Evolutionary conservation across 2,329 filamentous ascomycete species (phyloP).

Genomic region (Aspergillus pseudotamarii): DNA sequence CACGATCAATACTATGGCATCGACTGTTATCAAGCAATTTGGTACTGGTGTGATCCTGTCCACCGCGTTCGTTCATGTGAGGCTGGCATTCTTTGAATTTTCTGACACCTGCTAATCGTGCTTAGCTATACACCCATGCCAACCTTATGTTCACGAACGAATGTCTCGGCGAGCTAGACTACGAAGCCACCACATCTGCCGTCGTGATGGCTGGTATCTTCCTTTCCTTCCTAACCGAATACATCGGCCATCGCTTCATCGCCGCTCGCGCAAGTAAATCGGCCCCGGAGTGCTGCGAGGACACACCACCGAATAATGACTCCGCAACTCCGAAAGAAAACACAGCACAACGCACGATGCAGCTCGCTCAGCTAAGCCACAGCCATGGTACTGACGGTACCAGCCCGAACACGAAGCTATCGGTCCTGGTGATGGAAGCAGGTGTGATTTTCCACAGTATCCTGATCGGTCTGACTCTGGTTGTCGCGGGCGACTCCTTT

Average conservation of each 20-base stretch:
- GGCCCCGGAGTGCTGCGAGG: background rate
- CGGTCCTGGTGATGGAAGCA: conserved; percentile 70
- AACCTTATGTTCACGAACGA: conserved; percentile 71
- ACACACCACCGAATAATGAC: background rate
- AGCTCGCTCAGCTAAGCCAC: conserved; percentile 35
- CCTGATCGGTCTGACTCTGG: conserved; percentile 54
- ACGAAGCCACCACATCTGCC: conserved; percentile 70
- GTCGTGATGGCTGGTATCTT: conserved; percentile 76
- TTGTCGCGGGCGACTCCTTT: conserved; percentile 54
- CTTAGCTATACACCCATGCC: conserved; percentile 73
- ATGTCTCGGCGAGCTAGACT: conserved; percentile 67
- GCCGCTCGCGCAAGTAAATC: conserved; percentile 25
- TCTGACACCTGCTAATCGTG: background rate
- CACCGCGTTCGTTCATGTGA: conserved; percentile 44
- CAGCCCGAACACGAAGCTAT: conserved; percentile 54
- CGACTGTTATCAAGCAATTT: conserved; percentile 68
- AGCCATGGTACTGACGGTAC: conserved; percentile 36
- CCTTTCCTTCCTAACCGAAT: conserved; percentile 73
- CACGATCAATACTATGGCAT: conserved; percentile 52
- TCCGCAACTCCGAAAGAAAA: conserved; percentile 10
- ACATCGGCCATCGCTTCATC: conserved; percentile 63
- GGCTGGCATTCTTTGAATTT: conserved; percentile 3
- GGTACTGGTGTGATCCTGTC: conserved; percentile 45
- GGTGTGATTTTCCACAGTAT: conserved; percentile 73
- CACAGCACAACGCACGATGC: conserved; percentile 12